Conservation (phyloP, 371 early-diverging fungal genomes). For the Mycotypha africana region DNA sequence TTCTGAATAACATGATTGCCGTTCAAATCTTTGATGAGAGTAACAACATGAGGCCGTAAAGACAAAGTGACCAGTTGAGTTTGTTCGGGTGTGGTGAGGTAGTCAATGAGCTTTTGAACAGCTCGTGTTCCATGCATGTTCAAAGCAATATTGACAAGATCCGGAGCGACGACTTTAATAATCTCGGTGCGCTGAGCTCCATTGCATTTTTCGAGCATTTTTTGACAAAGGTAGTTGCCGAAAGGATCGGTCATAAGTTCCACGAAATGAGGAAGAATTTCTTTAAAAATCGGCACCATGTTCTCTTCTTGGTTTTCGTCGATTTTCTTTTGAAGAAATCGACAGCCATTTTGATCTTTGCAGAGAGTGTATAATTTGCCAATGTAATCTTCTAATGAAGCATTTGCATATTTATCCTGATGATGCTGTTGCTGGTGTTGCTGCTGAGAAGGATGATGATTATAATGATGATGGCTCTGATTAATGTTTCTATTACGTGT, state of each 20-base stretch:
- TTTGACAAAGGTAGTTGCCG: constrained; percentile 91
- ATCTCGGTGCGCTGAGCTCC: constrained; percentile 72
- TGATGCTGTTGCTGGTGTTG: background rate
- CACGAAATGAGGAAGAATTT: constrained; percentile 68
- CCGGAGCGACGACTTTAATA: constrained; percentile 65
- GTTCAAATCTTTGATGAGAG: constrained; percentile 92
- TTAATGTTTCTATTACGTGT: too few species aligned
- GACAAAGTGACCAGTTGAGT: constrained; percentile 68
- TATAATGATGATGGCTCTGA: too few species aligned
- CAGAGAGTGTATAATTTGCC: constrained; percentile 74
- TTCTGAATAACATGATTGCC: constrained; percentile 99
- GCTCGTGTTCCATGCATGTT: constrained; percentile 98
- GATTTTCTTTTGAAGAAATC: constrained; percentile 80
- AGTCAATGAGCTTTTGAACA: constrained; percentile 92
- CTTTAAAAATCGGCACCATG: constrained; percentile 62
- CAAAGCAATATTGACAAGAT: constrained; percentile 74
- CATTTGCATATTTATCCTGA: constrained; percentile 50
- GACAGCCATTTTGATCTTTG: constrained; percentile 90
- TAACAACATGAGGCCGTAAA: constrained; percentile 72
- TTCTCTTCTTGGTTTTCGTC: constrained; percentile 34
- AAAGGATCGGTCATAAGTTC: constrained; percentile 91
- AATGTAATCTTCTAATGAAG: constrained; percentile 57
- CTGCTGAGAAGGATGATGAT: too few species aligned
- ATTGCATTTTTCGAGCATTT: constrained; percentile 73
- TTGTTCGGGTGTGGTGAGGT: constrained; percentile 59